Evolutionary conservation across 805 yeast genomes (phyloP).

Genomic region (Yarrowia hollandica): DNA sequence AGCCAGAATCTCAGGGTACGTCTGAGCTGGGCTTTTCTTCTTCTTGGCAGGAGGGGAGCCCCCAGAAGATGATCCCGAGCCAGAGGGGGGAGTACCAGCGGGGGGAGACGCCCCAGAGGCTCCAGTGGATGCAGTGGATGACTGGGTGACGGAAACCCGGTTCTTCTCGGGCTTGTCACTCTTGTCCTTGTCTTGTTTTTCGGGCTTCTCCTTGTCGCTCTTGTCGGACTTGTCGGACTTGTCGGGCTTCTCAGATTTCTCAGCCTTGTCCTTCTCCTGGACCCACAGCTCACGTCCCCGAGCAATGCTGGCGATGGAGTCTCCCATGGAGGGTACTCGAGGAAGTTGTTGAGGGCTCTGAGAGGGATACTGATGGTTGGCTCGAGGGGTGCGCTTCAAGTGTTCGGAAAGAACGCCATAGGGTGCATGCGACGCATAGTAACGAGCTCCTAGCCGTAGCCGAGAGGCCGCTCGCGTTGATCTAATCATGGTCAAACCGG

Average conservation of each 20-base stretch:
- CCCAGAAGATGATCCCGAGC: constrained; percentile 9
- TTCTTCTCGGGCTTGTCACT: constrained; percentile 7
- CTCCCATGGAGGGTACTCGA: neutral
- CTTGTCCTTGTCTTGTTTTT: constrained; percentile 4
- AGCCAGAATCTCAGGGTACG: constrained; percentile 24
- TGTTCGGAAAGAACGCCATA: constrained; percentile 10
- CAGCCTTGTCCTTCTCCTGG: constrained; percentile 21
- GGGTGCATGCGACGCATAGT: constrained; percentile 23
- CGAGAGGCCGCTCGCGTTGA: constrained; percentile 28
- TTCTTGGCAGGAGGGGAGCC: neutral
- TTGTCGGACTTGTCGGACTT: constrained; percentile 3
- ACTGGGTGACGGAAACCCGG: neutral
- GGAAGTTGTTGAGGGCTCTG: neutral
- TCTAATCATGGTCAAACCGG: constrained; percentile 19
- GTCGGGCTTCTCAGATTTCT: neutral
- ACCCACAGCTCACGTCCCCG: constrained; percentile 5
- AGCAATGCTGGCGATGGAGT: constrained; percentile 12
- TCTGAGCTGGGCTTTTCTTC: constrained; percentile 20
- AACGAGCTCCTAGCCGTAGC: constrained; percentile 25
- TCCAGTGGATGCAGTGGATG: constrained; percentile 9
- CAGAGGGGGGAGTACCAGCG: neutral
- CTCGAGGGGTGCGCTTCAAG: constrained; percentile 2
- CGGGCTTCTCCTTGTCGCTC: constrained; percentile 14
- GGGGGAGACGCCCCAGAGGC: constrained; percentile 7
- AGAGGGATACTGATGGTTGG: neutral